These are phyloP conservation scores for Yamadazyma tumulicola DNA, from an alignment of 805 yeast genomes.

Conservation along the genomic window DNA sequence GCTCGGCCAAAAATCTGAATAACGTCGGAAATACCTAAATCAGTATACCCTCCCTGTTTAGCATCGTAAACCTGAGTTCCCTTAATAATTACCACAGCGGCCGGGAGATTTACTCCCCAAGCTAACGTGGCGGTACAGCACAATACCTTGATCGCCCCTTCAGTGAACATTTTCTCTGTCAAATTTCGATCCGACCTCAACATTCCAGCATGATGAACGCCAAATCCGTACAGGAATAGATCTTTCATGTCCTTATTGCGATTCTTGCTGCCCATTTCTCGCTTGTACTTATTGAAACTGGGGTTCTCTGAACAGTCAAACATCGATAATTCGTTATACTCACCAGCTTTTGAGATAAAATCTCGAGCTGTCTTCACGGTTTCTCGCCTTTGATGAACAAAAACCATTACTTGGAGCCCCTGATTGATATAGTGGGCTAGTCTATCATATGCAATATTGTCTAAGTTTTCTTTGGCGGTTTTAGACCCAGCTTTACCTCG, in stretches of 20 bases:
- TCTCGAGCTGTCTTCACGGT: slow-evolving; percentile 79
- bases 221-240: slow-evolving; percentile 77
- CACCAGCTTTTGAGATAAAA: slow-evolving; percentile 65
- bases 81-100: slow-evolving; percentile 93
- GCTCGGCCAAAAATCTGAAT: slow-evolving; percentile 99
- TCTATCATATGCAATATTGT: slow-evolving; percentile 72
- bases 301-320: slow-evolving; percentile 56
- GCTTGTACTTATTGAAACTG: slow-evolving; percentile 41
- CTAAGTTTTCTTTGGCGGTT: slow-evolving; percentile 69
- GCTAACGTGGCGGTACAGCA: slow-evolving; percentile 98
- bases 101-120: slow-evolving; percentile 99
- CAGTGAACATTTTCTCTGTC: slow-evolving; percentile 80
- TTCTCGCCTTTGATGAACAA: slow-evolving; percentile 93
- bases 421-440: slow-evolving; percentile 58
- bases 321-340: slow-evolving; percentile 49
- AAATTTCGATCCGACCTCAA: slow-evolving; percentile 83
- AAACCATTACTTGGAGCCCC: slow-evolving; percentile 92
- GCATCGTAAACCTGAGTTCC: slow-evolving; percentile 97
- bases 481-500: slow-evolving; percentile 79
- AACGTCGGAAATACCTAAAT: slow-evolving; percentile 92
- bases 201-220: slow-evolving; percentile 98
- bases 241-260: slow-evolving; percentile 79
- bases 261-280: slow-evolving; percentile 66
- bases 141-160: slow-evolving; percentile 83
- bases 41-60: slow-evolving; percentile 90